These are phyloP conservation scores for Peribolospora kevripleyi DNA, from an alignment of 768 basidiomycete species.

Conservation along the genomic window DNA sequence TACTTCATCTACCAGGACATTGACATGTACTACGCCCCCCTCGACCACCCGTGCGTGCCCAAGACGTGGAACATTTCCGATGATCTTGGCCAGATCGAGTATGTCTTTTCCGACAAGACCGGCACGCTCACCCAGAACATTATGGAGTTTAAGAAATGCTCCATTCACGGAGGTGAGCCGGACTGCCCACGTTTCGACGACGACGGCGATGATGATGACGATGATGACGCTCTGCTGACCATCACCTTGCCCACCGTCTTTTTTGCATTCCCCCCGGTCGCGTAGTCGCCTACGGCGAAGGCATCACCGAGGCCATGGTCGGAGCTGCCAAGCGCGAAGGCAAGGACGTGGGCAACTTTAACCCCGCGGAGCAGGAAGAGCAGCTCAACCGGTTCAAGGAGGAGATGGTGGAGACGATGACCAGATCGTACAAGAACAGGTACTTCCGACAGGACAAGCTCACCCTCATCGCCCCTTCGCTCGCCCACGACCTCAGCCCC, in stretches of 20 bases:
- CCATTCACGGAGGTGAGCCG: slow-evolving; percentile 34
- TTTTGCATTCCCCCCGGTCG: not conserved
- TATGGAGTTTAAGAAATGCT: slow-evolving; percentile 97
- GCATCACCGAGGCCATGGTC: slow-evolving; percentile 80
- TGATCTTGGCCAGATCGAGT: slow-evolving; percentile 95
- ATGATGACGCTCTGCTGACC: not conserved
- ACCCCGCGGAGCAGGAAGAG: slow-evolving; percentile 44
- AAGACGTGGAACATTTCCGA: slow-evolving; percentile 97
- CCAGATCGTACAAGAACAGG: slow-evolving; percentile 63
- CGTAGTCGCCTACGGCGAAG: slow-evolving; percentile 57
- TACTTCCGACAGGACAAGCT: slow-evolving; percentile 57
- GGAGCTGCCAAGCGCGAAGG: slow-evolving; percentile 73
- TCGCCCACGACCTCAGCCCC: slow-evolving; percentile 53
- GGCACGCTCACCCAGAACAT: slow-evolving; percentile 93
- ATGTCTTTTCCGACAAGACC: slow-evolving; percentile 79
- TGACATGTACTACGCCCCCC: slow-evolving; percentile 82
- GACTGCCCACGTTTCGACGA: not conserved
- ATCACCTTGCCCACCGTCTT: not conserved
- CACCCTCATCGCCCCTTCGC: slow-evolving; percentile 64
- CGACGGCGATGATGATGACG: not conserved
- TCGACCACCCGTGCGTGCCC: slow-evolving; percentile 69
- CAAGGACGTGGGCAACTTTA: slow-evolving; percentile 31
- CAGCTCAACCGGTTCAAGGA: slow-evolving; percentile 42
- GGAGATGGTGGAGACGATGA: slow-evolving; percentile 51
- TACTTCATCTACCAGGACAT: slow-evolving; percentile 88